A percentile compares a stretch with the other conserved stretches of the same genome.
These are phyloP conservation scores for Chloris gayana DNA, from an alignment of 176 grass and related monocot genomes.

Conservation along the genomic window DNA sequence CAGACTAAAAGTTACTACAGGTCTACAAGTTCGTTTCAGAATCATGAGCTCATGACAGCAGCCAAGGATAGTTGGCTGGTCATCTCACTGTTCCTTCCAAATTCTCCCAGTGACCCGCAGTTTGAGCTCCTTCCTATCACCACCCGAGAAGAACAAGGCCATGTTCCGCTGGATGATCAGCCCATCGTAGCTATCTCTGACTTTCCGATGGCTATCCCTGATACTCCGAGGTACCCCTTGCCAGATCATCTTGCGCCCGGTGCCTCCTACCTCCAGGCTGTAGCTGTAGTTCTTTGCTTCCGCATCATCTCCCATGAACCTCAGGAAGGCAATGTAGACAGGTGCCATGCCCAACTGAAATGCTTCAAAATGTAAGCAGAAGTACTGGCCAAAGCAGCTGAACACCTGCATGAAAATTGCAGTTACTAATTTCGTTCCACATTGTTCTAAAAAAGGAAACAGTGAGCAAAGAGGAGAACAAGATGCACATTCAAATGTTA, in stretches of 20 bases:
- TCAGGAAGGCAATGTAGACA: conserved; percentile 89
- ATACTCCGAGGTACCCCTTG: conserved; percentile 90
- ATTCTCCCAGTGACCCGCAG: conserved; percentile 86
- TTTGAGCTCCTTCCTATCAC: conserved; percentile 89
- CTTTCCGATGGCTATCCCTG: conserved; percentile 80
- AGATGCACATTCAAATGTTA: conserved; percentile 4
- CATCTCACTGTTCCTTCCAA: conserved; percentile 79
- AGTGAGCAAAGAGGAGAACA: not conserved
- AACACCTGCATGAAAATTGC: conserved; percentile 63
- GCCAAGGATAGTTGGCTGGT: not conserved
- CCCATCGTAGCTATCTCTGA: conserved; percentile 86
- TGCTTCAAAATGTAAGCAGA: conserved; percentile 95
- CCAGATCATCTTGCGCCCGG: conserved; percentile 85
- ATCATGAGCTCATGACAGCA: conserved; percentile 15
- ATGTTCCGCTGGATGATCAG: conserved; percentile 94
- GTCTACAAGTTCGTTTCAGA: not conserved
- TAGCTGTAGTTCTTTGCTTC: conserved; percentile 93
- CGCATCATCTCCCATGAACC: conserved; percentile 89
- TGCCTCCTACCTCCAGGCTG: conserved; percentile 88
- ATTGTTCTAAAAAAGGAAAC: not conserved
- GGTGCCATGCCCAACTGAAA: conserved; percentile 77
- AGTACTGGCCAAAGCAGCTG: conserved; percentile 91
- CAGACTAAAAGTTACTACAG: conserved; percentile 9
- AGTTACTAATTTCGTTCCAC: not conserved
- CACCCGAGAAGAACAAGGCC: conserved; percentile 90